A percentile compares a stretch with the other conserved stretches of the same genome.
Conservation (phyloP, 805 yeast species). For the Suhomyces kilbournensis region DNA sequence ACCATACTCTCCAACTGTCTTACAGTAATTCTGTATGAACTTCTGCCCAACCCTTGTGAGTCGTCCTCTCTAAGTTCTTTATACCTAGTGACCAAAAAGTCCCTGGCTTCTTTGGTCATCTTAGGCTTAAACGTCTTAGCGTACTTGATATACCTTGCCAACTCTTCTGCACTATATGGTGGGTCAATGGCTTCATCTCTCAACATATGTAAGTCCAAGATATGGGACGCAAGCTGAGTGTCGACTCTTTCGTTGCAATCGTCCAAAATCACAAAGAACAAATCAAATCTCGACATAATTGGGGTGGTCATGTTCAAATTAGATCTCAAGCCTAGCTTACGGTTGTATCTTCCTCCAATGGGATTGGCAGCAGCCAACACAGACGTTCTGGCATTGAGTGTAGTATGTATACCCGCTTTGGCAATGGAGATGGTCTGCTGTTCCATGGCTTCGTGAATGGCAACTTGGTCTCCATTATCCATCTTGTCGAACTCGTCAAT, state of each 20-base stretch:
- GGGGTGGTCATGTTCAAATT: slow-evolving; percentile 97
- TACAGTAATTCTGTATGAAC: slow-evolving; percentile 91
- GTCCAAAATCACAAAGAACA: slow-evolving; percentile 90
- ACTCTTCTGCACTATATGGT: slow-evolving; percentile 84
- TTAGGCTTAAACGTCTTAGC: slow-evolving; percentile 91
- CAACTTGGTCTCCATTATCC: slow-evolving; percentile 95
- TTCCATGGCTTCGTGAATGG: slow-evolving; percentile 99
- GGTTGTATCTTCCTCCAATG: slow-evolving; percentile 92
- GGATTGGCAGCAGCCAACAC: slow-evolving; percentile 99
- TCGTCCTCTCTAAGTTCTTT: slow-evolving; percentile 86
- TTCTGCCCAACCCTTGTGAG: slow-evolving; percentile 81
- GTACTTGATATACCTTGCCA: slow-evolving; percentile 82
- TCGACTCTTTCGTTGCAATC: slow-evolving; percentile 92
- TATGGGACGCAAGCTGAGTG: slow-evolving; percentile 86
- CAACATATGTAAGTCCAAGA: slow-evolving; percentile 87
- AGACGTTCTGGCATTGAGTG: slow-evolving; percentile 93
- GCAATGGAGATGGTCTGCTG: slow-evolving; percentile 98
- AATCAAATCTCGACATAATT: slow-evolving; percentile 95
- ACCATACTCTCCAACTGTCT: slow-evolving; percentile 95
- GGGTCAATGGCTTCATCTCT: slow-evolving; percentile 88
- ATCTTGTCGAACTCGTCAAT: slow-evolving; percentile 98
- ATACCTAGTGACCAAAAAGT: slow-evolving; percentile 70
- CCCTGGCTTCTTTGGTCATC: slow-evolving; percentile 78
- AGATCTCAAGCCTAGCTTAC: slow-evolving; percentile 77
- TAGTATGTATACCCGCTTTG: slow-evolving; percentile 98